Conservation (phyloP, 148 eudicot species). For the Chenopodium suecicum region DNA sequence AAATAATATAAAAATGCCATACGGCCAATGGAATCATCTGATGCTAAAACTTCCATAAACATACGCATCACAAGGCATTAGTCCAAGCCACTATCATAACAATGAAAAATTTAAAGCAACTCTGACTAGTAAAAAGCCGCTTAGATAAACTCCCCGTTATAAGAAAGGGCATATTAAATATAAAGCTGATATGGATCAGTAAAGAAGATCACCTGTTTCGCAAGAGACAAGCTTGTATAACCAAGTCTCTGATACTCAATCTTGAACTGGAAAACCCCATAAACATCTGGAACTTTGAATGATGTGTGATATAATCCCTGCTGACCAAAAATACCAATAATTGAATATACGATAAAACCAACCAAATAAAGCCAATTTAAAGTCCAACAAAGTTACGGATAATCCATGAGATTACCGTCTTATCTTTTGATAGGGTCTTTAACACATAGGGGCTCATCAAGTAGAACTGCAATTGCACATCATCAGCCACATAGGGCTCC, state of each 20-base stretch:
- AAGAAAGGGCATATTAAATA: background rate
- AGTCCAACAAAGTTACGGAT: background rate
- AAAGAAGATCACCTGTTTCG: conserved; percentile 27
- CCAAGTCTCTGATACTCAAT: conserved; percentile 34
- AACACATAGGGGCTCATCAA: conserved; percentile 98
- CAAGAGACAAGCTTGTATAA: conserved; percentile 33
- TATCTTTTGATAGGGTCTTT: conserved; percentile 58
- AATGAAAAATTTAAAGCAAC: background rate
- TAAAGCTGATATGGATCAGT: background rate
- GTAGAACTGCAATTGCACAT: conserved; percentile 68
- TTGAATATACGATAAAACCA: background rate
- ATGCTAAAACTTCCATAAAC: background rate
- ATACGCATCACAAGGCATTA: background rate
- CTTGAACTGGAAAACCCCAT: conserved; percentile 38
- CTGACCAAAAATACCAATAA: conserved; percentile 4
- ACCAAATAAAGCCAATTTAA: background rate
- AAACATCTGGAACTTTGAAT: conserved; percentile 34
- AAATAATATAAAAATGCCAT: no score
- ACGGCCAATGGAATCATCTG: background rate
- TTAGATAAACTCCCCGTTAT: background rate
- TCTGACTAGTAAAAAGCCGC: background rate
- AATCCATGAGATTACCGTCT: conserved; percentile 23
- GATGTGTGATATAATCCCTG: conserved; percentile 35
- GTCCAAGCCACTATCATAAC: background rate
- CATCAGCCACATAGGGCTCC: conserved; percentile 77